A percentile compares a stretch with the other conserved stretches of the same genome.
Conservation (phyloP, 768 basidiomycete species). For the Phylloporus arenicola region DNA sequence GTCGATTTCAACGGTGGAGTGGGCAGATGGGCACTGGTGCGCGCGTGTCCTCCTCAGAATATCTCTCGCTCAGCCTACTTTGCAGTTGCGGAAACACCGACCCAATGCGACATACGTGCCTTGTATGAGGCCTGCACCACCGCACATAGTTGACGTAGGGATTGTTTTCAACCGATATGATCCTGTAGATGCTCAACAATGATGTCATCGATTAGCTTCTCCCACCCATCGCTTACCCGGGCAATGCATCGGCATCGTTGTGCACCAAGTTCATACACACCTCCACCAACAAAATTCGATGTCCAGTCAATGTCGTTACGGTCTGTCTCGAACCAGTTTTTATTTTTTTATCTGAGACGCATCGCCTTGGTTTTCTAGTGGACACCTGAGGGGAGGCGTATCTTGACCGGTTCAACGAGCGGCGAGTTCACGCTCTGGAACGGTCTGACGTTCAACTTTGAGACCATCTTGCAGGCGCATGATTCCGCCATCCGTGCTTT, state of each 20-base stretch:
- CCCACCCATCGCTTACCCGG: conserved; percentile 87
- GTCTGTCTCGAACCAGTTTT: conserved; percentile 44
- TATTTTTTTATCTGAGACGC: too few species aligned
- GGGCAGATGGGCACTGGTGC: conserved; percentile 79
- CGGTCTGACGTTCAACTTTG: conserved; percentile 98
- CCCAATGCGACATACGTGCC: conserved; percentile 74
- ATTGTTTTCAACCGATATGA: conserved; percentile 11
- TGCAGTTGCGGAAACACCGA: conserved; percentile 68
- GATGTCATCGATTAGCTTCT: conserved; percentile 57
- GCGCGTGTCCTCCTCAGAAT: conserved; percentile 22
- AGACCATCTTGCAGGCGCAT: conserved; percentile 98
- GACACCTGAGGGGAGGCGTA: conserved; percentile 93
- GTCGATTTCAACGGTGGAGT: conserved; percentile 91
- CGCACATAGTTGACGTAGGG: conserved; percentile 86
- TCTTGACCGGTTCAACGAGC: conserved; percentile 91
- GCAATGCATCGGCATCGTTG: conserved; percentile 86
- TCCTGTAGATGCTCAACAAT: conserved; percentile 23
- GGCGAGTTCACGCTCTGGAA: conserved; percentile 99
- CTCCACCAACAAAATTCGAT: conserved; percentile 96
- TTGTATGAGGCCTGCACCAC: conserved; percentile 76
- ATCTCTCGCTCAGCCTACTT: neutral
- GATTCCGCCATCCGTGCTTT: conserved; percentile 90
- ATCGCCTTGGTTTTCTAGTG: conserved; percentile 49
- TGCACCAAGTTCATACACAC: conserved; percentile 98
- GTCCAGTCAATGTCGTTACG: conserved; percentile 92